A percentile compares a stretch with the other conserved stretches of the same genome.
These are phyloP conservation scores for Kurtzmaniella cleridarum DNA, from an alignment of 805 yeast genomes.

Conservation along the genomic window DNA sequence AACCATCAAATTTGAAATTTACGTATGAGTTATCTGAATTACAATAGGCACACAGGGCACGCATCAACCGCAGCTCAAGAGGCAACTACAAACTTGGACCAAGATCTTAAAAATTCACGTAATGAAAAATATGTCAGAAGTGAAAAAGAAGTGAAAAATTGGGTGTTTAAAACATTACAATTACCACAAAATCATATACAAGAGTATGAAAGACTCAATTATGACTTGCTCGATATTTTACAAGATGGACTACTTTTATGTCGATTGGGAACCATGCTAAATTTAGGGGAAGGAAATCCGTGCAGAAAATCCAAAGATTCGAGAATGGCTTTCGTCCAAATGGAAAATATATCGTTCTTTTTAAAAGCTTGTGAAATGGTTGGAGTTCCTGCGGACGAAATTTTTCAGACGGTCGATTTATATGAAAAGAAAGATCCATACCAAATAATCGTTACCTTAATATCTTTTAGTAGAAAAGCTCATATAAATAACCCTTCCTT, in stretches of 20 bases:
- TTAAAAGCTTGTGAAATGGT: slow-evolving; percentile 52
- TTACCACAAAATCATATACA: slow-evolving; percentile 8
- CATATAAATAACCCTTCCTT: slow-evolving; percentile 31
- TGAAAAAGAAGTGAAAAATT: slow-evolving; percentile 41
- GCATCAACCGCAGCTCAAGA: slow-evolving; percentile 8
- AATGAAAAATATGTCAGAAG: slow-evolving; percentile 43
- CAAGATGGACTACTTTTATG: slow-evolving; percentile 53
- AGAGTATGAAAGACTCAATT: slow-evolving; percentile 16
- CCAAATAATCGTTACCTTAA: slow-evolving; percentile 67
- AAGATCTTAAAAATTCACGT: slow-evolving; percentile 51
- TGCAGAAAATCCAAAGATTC: slow-evolving; percentile 50
- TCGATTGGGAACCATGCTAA: slow-evolving; percentile 23
- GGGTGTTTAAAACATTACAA: slow-evolving; percentile 44
- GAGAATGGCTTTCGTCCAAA: slow-evolving; percentile 67
- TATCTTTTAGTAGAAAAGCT: slow-evolving; percentile 68
- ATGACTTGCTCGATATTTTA: slow-evolving; percentile 49
- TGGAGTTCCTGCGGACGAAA: slow-evolving; percentile 77
- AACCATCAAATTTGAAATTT: neutral
- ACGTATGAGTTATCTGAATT: slow-evolving; percentile 7
- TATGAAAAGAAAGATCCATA: slow-evolving; percentile 73
- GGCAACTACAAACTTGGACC: slow-evolving; percentile 52
- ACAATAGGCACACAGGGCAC: slow-evolving; percentile 6
- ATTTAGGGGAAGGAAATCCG: slow-evolving; percentile 21
- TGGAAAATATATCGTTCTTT: slow-evolving; percentile 81
- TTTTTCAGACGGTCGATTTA: slow-evolving; percentile 73